Percentiles rank a stretch among this genome's conserved stretches.
Evolutionary conservation across 805 yeast genomes (phyloP).

Genomic region (Saccharomycopsis fermentans): DNA sequence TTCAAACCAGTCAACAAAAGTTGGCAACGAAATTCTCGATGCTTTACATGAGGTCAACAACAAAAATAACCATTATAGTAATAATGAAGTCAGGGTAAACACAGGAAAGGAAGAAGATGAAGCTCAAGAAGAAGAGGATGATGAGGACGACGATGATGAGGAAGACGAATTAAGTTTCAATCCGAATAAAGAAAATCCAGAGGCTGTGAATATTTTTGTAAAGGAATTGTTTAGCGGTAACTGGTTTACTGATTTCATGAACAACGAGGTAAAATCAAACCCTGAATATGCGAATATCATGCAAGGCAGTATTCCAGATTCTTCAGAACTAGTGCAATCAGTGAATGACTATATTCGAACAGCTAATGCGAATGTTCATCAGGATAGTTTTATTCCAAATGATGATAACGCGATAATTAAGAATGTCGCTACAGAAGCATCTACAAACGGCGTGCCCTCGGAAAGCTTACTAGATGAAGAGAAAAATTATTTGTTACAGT

Average conservation of each 20-base stretch:
- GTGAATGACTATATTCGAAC: not conserved
- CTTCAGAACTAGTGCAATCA: not conserved
- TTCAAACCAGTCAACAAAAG: not conserved
- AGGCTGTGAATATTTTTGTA: not conserved
- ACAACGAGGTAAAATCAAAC: not conserved
- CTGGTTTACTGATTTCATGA: not conserved
- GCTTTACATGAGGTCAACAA: not conserved
- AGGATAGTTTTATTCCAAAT: not conserved
- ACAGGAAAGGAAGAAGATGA: not conserved
- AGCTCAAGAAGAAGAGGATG: not conserved
- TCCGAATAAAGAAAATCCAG: not conserved
- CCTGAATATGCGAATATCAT: not conserved
- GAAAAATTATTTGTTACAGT: not conserved
- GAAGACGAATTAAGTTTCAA: not conserved
- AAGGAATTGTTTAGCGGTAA: not conserved
- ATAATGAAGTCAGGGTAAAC: not conserved
- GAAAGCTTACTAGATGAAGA: not conserved
- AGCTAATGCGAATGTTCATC: not conserved
- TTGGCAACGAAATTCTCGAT: not conserved
- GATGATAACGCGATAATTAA: not conserved
- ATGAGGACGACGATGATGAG: not conserved
- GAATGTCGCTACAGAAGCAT: not conserved
- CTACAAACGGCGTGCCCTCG: not conserved
- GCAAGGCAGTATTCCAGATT: not conserved
- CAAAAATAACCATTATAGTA: not conserved